Evolutionary conservation across 139 green algal genomes (phyloP), one percentile per base, ranked within the genome.

Genomic region (Coelastrella sp.): DNA sequence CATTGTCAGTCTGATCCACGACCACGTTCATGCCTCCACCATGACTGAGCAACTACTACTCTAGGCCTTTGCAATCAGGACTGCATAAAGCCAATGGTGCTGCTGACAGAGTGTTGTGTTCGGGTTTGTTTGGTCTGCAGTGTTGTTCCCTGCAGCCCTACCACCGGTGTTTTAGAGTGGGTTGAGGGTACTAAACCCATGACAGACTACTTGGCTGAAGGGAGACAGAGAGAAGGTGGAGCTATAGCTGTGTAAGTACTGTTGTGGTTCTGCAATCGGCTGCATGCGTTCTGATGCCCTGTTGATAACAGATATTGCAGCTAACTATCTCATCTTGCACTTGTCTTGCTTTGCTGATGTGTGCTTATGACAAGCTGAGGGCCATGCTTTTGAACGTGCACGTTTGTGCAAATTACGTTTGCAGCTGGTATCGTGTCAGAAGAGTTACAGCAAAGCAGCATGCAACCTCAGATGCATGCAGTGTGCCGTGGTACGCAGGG

Each of bases 141-240:
- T 83, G 96, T 97, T 68, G 95, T 99, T 73, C 97, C 98, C 16
- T 99, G 99, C 92, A 96, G 94, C 8, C 98, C 98, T 13, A 91
- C 80, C 7, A 92, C 95, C 13, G 98, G 98, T 32, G 87, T 99
- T 61, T 75, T 99, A 73, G 94, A 99, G 92, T 99, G 98, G 98
- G 97, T 99, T 64, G 94, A 99, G 71, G 85, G 97, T 83, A 99
- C 98, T 0, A 84, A 95, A 66, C 92, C 95, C 7, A 78, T 95
- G 61, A 80, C 74, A 13, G 61, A 90, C 17, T 94, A 93, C 85
- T 92, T 95, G 8, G 14, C 92, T 61, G 82, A 73, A 8, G 80
- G 80, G 5, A 56, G 32, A 8, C 56, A 65, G 65, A 78, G 54
- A 47, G 64, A 87, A 7, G 82, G 82, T 4, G 82, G 82, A 58